phyloP scores from a whole-genome alignment of 495 filamentous ascomycete genomes.

The Oidiodendron maius region DNA sequence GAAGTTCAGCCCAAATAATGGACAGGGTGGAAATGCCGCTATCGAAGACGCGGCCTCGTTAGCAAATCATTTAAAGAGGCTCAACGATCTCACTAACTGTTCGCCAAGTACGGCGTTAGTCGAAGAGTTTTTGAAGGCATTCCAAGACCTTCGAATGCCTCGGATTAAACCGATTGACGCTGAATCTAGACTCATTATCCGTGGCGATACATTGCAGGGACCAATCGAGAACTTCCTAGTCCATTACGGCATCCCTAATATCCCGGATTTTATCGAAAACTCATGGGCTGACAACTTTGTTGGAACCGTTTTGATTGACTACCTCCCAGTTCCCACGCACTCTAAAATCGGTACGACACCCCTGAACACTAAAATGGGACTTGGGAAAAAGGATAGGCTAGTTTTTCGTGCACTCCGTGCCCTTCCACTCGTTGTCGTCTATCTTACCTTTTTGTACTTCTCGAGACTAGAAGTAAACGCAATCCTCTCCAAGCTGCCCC shows the following conservation, averaged over 20 bases:
- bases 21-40: slow-evolving; percentile 30
- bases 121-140: not conserved
- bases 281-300: not conserved
- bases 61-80: slow-evolving; percentile 13
- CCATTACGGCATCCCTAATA: not conserved
- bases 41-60: slow-evolving; percentile 28
- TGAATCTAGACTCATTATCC: not conserved
- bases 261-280: not conserved
- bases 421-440: not conserved
- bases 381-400: not conserved
- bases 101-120: not conserved
- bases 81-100: too few relatives aligned
- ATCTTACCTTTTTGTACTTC: not conserved
- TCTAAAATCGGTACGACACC: not conserved
- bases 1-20: slow-evolving; percentile 29
- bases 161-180: not conserved
- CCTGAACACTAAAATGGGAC: not conserved
- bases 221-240: not conserved
- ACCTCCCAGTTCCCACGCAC: not conserved
- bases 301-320: not conserved
- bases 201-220: not conserved
- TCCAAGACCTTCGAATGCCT: not conserved
- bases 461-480: not conserved
- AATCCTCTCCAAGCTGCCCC: too few relatives aligned
- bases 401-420: not conserved